Conservation (phyloP, 352 stramenopile genomes). For the Aphanomyces astaci region DNA sequence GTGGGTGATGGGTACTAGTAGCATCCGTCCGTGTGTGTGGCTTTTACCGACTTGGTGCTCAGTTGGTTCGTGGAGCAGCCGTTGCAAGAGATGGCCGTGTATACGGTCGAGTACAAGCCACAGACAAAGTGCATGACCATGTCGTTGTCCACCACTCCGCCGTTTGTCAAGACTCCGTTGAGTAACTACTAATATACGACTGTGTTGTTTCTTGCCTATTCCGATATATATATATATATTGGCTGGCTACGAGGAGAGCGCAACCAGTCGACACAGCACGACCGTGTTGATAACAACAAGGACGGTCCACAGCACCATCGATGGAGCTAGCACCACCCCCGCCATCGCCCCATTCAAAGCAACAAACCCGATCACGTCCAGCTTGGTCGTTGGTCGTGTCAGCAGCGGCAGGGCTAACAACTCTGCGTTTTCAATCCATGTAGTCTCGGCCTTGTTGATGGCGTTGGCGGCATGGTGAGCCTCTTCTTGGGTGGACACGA, state of each 20-base stretch:
- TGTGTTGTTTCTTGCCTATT: too few relatives aligned
- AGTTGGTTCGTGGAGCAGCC: constrained; percentile 44
- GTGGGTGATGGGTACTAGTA: too few relatives aligned
- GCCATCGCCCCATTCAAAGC: background rate
- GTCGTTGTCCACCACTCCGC: background rate
- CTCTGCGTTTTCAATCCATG: background rate
- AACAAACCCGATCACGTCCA: background rate
- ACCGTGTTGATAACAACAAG: constrained; percentile 8
- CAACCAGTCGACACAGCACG: background rate
- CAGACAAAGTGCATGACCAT: background rate
- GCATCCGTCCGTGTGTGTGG: constrained; percentile 54
- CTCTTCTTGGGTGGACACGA: too few relatives aligned
- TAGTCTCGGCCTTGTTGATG: background rate
- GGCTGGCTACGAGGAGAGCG: background rate
- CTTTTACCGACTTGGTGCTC: constrained; percentile 54
- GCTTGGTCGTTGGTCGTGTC: too few relatives aligned
- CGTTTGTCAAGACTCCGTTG: background rate
- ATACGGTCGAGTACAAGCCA: constrained; percentile 38
- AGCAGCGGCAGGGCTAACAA: too few relatives aligned
- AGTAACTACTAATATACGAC: too few relatives aligned
- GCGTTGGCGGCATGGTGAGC: background rate
- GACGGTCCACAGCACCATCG: background rate
- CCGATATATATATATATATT: background rate
- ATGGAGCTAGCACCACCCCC: background rate
- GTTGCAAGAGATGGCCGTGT: constrained; percentile 32